phyloP scores from a whole-genome alignment of 1,139 yeast species.

The Suhomyces choctaworum region DNA sequence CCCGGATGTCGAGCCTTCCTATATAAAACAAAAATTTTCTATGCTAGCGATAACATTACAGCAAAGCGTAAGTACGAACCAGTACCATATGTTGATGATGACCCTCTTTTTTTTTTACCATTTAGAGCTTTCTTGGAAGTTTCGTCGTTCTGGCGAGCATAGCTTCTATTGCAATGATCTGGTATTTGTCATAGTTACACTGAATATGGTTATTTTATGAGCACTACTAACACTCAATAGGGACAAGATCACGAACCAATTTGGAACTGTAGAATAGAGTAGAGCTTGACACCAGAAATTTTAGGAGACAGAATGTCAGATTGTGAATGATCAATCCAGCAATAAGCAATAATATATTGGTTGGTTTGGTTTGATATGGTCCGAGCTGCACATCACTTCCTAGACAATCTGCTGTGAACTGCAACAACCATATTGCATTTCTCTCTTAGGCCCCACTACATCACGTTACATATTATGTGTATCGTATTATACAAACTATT shows the following conservation, averaged over 20 bases:
- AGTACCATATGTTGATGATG: constrained; percentile 23
- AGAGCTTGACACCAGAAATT: too few relatives aligned
- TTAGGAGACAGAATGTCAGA: too few relatives aligned
- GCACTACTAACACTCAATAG: constrained; percentile 6
- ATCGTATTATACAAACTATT: constrained; percentile 15
- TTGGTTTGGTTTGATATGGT: too few relatives aligned
- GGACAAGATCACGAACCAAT: too few relatives aligned
- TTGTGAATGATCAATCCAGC: too few relatives aligned
- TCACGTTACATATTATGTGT: constrained; percentile 11
- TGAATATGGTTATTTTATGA: constrained; percentile 26
- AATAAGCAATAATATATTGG: too few relatives aligned
- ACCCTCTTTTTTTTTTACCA: constrained; percentile 32
- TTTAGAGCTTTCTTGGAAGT: constrained; percentile 37
- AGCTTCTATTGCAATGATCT: constrained; percentile 46
- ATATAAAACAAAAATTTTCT: constrained; percentile 5
- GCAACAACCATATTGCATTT: too few relatives aligned
- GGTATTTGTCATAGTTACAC: constrained; percentile 58
- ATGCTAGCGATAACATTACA: not conserved
- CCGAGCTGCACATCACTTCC: too few relatives aligned
- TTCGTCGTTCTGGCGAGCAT: constrained; percentile 46
- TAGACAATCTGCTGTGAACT: too few relatives aligned
- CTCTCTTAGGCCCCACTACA: not conserved
- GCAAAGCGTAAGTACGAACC: constrained; percentile 4
- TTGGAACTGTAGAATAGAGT: too few relatives aligned
- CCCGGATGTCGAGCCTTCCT: constrained; percentile 10